Evolutionary conservation across 768 basidiomycete genomes (phyloP).

Genomic region (Termitomyces sp.): DNA sequence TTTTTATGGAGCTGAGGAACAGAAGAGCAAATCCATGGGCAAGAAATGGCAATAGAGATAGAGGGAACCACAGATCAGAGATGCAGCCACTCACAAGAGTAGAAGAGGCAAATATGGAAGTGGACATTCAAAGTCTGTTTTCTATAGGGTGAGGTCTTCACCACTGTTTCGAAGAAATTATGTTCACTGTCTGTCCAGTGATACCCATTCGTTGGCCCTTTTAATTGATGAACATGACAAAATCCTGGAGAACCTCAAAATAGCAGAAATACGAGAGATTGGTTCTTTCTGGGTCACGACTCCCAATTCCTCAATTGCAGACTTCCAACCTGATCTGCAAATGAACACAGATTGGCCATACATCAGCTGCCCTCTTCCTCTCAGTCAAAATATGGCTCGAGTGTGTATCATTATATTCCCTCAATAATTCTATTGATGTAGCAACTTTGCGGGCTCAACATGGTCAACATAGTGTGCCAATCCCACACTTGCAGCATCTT

Average conservation of each 20-base stretch:
- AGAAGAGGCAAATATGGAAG: constrained; percentile 49
- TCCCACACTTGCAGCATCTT: constrained; percentile 64
- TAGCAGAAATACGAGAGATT: constrained; percentile 77
- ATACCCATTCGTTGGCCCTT: constrained; percentile 60
- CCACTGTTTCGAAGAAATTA: background rate
- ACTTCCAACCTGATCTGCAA: constrained; percentile 47
- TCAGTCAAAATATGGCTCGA: constrained; percentile 35
- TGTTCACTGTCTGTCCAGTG: constrained; percentile 37
- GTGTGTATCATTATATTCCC: constrained; percentile 19
- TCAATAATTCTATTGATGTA: background rate
- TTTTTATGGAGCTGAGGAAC: constrained; percentile 42
- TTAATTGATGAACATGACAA: constrained; percentile 75
- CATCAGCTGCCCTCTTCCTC: constrained; percentile 68
- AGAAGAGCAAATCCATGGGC: constrained; percentile 24
- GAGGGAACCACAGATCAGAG: constrained; percentile 33
- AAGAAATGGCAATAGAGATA: constrained; percentile 32
- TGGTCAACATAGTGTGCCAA: constrained; percentile 49
- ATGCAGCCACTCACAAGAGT: constrained; percentile 36
- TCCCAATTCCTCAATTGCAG: constrained; percentile 70
- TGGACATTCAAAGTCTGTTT: constrained; percentile 72
- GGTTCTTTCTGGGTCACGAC: constrained; percentile 71
- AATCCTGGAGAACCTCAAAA: constrained; percentile 74
- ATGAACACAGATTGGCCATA: constrained; percentile 46
- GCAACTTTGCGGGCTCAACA: constrained; percentile 21
- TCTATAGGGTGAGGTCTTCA: constrained; percentile 61